Evolutionary conservation across 2,329 filamentous ascomycete species (phyloP).

Genomic region (Cercospora sp.): DNA sequence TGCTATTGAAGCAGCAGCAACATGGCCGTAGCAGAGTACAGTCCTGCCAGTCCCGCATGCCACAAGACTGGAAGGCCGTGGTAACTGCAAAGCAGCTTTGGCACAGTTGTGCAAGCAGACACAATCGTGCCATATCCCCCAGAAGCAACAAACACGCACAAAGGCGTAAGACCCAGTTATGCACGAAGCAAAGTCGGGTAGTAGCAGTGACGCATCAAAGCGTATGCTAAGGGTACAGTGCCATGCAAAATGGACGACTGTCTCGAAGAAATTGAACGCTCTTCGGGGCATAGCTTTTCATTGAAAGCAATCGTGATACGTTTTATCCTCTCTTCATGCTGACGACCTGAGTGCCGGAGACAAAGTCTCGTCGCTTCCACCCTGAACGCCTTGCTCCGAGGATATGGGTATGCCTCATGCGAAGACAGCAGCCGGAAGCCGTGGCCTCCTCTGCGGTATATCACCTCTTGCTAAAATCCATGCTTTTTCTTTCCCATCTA

Average conservation of each 20-base stretch:
- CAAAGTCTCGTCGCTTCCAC: not conserved
- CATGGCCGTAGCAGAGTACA: not conserved
- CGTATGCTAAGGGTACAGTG: conserved; percentile 14
- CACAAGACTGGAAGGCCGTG: not conserved
- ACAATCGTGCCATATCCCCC: conserved; percentile 4
- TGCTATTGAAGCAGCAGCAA: not conserved
- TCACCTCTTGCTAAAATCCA: conserved; percentile 10
- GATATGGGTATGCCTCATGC: conserved; percentile 16
- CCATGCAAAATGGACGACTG: conserved; percentile 4
- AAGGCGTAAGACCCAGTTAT: conserved; percentile 8
- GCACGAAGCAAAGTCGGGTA: conserved; percentile 5
- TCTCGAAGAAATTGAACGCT: conserved; percentile 17
- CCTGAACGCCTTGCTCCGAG: conserved; percentile 7
- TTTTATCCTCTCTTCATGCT: conserved; percentile 6
- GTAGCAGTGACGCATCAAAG: conserved; percentile 11
- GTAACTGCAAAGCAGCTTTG: not conserved
- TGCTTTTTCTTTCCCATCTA: conserved; percentile 52
- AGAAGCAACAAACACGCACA: conserved; percentile 10
- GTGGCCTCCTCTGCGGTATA: not conserved
- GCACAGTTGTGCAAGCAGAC: not conserved
- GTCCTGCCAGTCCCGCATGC: not conserved
- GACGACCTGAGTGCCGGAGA: conserved; percentile 3
- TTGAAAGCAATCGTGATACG: conserved; percentile 18
- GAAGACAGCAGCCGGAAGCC: conserved; percentile 12
- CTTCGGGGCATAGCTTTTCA: conserved; percentile 17